A percentile compares a stretch with the other conserved stretches of the same genome.
Conservation (phyloP, 1,139 yeast genomes). For the Candida dubliniensis region DNA sequence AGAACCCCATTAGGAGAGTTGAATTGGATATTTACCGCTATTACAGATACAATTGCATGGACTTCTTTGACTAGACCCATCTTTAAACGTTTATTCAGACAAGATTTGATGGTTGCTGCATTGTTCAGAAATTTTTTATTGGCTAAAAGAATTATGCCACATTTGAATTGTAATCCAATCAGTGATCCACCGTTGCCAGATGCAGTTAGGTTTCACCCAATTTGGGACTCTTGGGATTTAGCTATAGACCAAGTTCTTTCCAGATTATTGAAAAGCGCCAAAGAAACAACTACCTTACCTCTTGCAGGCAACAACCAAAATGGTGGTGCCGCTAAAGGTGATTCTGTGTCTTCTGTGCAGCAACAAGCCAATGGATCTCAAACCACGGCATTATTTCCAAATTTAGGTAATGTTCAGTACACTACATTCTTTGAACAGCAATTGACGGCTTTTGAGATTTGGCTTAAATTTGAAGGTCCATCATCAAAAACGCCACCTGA, state of each 20-base stretch:
- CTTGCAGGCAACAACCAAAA: background rate
- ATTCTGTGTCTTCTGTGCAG: background rate
- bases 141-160: conserved; percentile 93
- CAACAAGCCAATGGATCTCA: conserved; percentile 13
- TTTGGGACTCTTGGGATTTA: conserved; percentile 99
- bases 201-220: conserved; percentile 72
- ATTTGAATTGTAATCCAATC: conserved; percentile 89
- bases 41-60: conserved; percentile 98
- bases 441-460: conserved; percentile 90
- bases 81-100: conserved; percentile 87
- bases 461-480: conserved; percentile 87
- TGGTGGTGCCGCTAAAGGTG: background rate
- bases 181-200: conserved; percentile 94
- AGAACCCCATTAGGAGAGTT: conserved; percentile 94
- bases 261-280: conserved; percentile 50
- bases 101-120: conserved; percentile 96
- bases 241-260: conserved; percentile 93
- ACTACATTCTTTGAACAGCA: conserved; percentile 95
- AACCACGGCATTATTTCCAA: conserved; percentile 28
- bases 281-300: conserved; percentile 7
- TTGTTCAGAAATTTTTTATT: conserved; percentile 85
- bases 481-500: conserved; percentile 87
- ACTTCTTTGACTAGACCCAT: conserved; percentile 84
- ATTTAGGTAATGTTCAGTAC: conserved; percentile 62
- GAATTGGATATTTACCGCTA: conserved; percentile 97